Percentiles rank a stretch among this genome's conserved stretches.
phyloP scores from a whole-genome alignment of 2,329 filamentous ascomycete species.

The Ascochyta fabae region DNA sequence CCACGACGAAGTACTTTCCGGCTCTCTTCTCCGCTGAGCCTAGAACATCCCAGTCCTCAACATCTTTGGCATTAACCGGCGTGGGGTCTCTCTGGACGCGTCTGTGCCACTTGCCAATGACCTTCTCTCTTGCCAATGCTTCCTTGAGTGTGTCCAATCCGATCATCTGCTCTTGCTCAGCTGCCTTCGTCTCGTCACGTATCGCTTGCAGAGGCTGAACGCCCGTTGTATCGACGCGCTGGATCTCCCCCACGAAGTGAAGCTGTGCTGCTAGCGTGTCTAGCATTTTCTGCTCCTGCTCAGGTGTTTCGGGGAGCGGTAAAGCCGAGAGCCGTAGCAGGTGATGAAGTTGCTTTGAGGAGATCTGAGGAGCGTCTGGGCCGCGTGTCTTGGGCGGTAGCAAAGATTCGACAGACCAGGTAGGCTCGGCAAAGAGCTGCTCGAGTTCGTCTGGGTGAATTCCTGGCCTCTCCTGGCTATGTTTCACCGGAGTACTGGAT shows the following conservation, averaged over 20 bases:
- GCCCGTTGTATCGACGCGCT: slow-evolving; percentile 74
- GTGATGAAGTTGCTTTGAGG: slow-evolving; percentile 75
- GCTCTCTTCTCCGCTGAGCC: slow-evolving; percentile 68
- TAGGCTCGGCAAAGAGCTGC: slow-evolving; percentile 67
- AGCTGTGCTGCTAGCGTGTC: slow-evolving; percentile 80
- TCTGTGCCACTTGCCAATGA: slow-evolving; percentile 60
- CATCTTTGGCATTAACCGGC: slow-evolving; percentile 49
- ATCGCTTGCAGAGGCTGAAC: slow-evolving; percentile 79
- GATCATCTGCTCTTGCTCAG: slow-evolving; percentile 64
- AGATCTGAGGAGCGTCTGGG: slow-evolving; percentile 56
- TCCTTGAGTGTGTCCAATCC: slow-evolving; percentile 63
- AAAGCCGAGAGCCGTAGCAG: slow-evolving; percentile 89
- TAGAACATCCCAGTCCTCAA: slow-evolving; percentile 74
- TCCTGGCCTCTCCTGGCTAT: slow-evolving; percentile 16
- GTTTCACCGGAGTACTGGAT: not conserved
- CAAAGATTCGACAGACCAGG: slow-evolving; percentile 83
- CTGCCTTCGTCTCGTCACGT: slow-evolving; percentile 74
- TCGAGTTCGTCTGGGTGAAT: slow-evolving; percentile 43
- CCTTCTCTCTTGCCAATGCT: slow-evolving; percentile 66
- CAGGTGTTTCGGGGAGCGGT: slow-evolving; percentile 67
- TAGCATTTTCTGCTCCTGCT: slow-evolving; percentile 74
- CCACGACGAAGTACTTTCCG: slow-evolving; percentile 79
- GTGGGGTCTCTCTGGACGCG: slow-evolving; percentile 59
- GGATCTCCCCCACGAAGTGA: slow-evolving; percentile 87
- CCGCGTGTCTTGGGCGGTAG: slow-evolving; percentile 57